Base-by-base conservation (phyloP, 768 basidiomycete species). In the Lepiota brunneoincarnata region DNA sequence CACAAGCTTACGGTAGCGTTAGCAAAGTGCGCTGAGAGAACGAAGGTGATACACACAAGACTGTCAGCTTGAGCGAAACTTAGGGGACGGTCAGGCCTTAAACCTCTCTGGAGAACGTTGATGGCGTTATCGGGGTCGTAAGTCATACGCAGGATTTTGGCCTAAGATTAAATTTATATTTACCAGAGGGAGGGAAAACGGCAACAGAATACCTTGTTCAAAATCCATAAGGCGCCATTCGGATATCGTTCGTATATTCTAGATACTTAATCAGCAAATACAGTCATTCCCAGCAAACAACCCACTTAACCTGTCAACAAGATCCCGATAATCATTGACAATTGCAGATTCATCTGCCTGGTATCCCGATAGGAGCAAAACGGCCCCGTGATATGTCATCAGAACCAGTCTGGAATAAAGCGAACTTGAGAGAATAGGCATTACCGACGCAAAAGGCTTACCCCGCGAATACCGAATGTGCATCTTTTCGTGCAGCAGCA, bases 401-500 rank as follows among this genome's bases (percentile, higher is more conserved):
- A 93, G 68, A 0, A 87, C 80, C n/a, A 92, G 71, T 12, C 87
- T 87, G 51, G 15, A 47, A 35, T 34, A 36, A 7, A 18, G 53
- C 23, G 9, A 55, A 34, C 21, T 2, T n/a, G 20, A 21, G n/a
- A n/a, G 36, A 12, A 46, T 14, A 51, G 44, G 14, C 44, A 44
- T 14, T 4, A 37, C 20, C 41, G 38, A 69, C 82, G 34, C 14
- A 35, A 44, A 36, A 17, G 11, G 11, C 31, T 45, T 56, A 88
- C 87, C 89, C 87, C 20, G 90, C 77, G 63, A 91, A 91, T 10
- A 88, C 82, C 6, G 82, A 73, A 70, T 93, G 91, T 1, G 88
- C 82, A 57, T 92, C 91, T 3, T 72, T 70, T 60, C 80, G 81
- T 2, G 77, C 74, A 3, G 88, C 87, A 6, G 87, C 79, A 15